Conservation (phyloP, 176 grass and related monocot genomes). For the Avena atlantica region DNA sequence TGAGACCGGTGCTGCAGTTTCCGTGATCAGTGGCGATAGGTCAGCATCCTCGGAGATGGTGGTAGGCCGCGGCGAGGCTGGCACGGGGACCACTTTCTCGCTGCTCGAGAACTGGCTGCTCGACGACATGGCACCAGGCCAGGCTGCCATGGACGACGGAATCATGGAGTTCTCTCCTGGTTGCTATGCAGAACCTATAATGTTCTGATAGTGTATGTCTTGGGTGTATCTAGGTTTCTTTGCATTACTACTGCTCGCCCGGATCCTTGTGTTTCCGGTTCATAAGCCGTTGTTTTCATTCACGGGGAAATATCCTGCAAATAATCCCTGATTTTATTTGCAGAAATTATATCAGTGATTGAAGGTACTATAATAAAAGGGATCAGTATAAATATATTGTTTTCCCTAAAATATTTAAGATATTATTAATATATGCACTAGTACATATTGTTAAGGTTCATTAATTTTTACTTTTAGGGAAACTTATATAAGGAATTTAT, state of each 20-base stretch:
- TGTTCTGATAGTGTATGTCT: slow-evolving; percentile 40
- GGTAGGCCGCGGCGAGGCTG: neutral
- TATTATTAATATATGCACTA: neutral
- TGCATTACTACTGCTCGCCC: neutral
- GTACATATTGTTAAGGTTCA: neutral
- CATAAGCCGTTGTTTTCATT: slow-evolving; percentile 51
- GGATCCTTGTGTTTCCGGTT: slow-evolving; percentile 46
- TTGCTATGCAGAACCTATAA: slow-evolving; percentile 59
- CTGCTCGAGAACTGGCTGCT: slow-evolving; percentile 65
- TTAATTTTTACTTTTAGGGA: neutral
- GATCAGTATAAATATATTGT: neutral
- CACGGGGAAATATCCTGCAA: slow-evolving; percentile 16
- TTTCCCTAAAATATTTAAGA: neutral
- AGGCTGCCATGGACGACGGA: slow-evolving; percentile 54
- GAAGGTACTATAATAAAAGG: slow-evolving; percentile 39
- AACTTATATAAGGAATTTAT: neutral
- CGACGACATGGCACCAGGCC: slow-evolving; percentile 50
- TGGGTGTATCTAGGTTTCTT: slow-evolving; percentile 27
- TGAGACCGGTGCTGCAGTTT: neutral
- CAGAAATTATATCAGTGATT: slow-evolving; percentile 28
- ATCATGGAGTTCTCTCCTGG: slow-evolving; percentile 46
- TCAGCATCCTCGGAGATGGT: slow-evolving; percentile 29
- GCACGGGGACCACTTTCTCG: slow-evolving; percentile 34
- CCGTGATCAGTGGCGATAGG: slow-evolving; percentile 2
- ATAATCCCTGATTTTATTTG: slow-evolving; percentile 24